Evolutionary conservation across 352 stramenopile species (phyloP), one percentile per base, ranked within the genome.

Genomic region (Globisporangium recalcitrans): DNA sequence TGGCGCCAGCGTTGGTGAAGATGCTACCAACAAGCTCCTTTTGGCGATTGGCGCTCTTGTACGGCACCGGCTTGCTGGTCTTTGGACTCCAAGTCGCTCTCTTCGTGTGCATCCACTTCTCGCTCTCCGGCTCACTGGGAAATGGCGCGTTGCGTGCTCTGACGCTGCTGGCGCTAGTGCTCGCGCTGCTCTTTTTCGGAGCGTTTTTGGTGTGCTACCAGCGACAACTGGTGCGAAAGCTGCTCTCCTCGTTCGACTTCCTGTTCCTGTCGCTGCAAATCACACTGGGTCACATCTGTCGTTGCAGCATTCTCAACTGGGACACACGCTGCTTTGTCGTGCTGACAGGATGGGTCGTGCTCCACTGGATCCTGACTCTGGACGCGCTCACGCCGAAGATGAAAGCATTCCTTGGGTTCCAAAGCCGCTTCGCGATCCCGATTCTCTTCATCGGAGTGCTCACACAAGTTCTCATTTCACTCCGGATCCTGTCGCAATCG

Each of bases 221-320:
- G 32, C 53, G n/a, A 9, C 32, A 60, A 34, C 8, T 60, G 22
- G 1, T 60, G 6, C 8, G 14, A 32, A n/a, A 36, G 14, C 7
- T 60, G 19, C 14, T 60, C 4, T 60, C 32, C 4, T 71, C 63
- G 21, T 77, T 77, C 55, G 67, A 77, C 62, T 71, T 74, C 21
- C 49, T 61, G 0, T 77, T 70, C 44, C 24, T 72, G 14, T 69
- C 70, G 21, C n/a, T 65, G 19, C 70, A 77, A 49, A 34, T 77
- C 27, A 58, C 48, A 2, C 29, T 54, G 8, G 36, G 58, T n/a
- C 32, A 59, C 24, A 24, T 62, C n/a, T 68, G 56, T 11, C 40
- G 72, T 9, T 62, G 59, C 7, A 60, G 67, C 29, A 29, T 71
- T 2, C 66, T 68, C 26, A 29, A 51, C 14, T 77, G 70, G 67